Evolutionary conservation across 441 rosid genomes (phyloP).

Genomic region (Syzygium malaccense): DNA sequence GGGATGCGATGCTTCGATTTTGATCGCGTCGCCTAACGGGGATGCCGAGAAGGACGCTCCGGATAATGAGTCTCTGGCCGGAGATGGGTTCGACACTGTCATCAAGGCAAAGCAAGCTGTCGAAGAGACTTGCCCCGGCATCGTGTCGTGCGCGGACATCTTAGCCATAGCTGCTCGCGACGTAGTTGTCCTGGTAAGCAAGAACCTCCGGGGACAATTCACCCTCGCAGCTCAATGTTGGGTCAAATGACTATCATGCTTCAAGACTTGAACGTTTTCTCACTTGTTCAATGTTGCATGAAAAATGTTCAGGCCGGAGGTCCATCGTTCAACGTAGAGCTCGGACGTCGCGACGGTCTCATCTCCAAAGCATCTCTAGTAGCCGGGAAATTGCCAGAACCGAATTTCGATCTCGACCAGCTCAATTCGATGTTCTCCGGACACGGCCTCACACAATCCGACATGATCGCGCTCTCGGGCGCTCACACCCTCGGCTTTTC

Average conservation of each 20-base stretch:
- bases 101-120: conserved; percentile 39
- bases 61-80: conserved; percentile 46
- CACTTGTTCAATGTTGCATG: neutral
- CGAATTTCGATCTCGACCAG: conserved; percentile 35
- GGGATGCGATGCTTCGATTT: conserved; percentile 54
- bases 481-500: conserved; percentile 87
- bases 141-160: conserved; percentile 54
- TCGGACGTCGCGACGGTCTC: conserved; percentile 74
- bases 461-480: conserved; percentile 89
- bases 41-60: conserved; percentile 51
- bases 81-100: conserved; percentile 60
- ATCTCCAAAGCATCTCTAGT: conserved; percentile 51
- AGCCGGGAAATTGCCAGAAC: conserved; percentile 60
- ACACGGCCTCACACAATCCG: conserved; percentile 45
- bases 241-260: neutral
- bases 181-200: conserved; percentile 38
- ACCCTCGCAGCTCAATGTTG: neutral
- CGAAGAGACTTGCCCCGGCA: conserved; percentile 33
- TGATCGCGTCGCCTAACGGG: conserved; percentile 34
- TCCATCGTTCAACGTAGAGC: conserved; percentile 55
- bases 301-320: conserved; percentile 59
- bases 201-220: neutral
- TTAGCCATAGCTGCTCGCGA: conserved; percentile 49
- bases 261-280: neutral
- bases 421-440: conserved; percentile 40